A percentile compares a stretch with the other conserved stretches of the same genome.
Evolutionary conservation across 2,329 filamentous ascomycete species (phyloP).

Genomic region (Aspergillus sp.): DNA sequence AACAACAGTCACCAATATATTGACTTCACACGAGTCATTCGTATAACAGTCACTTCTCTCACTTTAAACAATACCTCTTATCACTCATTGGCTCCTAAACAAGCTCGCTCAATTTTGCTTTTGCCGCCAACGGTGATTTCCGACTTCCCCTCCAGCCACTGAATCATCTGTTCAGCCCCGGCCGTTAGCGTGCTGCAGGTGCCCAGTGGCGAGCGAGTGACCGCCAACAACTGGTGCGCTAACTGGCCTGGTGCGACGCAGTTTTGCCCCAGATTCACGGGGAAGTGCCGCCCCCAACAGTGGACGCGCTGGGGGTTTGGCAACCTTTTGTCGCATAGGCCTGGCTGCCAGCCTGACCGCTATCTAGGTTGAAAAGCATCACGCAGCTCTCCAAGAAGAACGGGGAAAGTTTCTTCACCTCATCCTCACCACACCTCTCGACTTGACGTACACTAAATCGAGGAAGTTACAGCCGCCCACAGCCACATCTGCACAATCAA

Average conservation of each 20-base stretch:
- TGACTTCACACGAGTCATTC: not conserved
- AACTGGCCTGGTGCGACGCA: not conserved
- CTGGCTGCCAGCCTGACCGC: not conserved
- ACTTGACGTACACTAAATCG: not conserved
- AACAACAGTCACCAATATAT: not conserved
- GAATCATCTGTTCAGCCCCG: not conserved
- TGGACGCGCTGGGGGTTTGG: not conserved
- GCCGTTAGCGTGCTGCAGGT: constrained; percentile 1
- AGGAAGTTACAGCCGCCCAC: not conserved
- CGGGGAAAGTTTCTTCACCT: not conserved
- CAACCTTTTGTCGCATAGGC: not conserved
- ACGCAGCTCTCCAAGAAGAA: not conserved
- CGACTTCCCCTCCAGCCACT: not conserved
- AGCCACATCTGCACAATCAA: not conserved
- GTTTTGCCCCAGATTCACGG: constrained; percentile 4
- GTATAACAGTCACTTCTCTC: not conserved
- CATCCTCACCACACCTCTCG: not conserved
- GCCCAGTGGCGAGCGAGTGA: not conserved
- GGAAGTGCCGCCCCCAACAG: not conserved
- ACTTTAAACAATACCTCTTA: not conserved
- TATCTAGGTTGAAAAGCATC: not conserved
- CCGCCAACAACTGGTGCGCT: not conserved
- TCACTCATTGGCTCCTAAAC: not conserved
- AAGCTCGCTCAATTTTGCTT: not conserved
- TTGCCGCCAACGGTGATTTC: not conserved